phyloP scores from a whole-genome alignment of 495 filamentous ascomycete genomes.

The Xylaria nigripes region DNA sequence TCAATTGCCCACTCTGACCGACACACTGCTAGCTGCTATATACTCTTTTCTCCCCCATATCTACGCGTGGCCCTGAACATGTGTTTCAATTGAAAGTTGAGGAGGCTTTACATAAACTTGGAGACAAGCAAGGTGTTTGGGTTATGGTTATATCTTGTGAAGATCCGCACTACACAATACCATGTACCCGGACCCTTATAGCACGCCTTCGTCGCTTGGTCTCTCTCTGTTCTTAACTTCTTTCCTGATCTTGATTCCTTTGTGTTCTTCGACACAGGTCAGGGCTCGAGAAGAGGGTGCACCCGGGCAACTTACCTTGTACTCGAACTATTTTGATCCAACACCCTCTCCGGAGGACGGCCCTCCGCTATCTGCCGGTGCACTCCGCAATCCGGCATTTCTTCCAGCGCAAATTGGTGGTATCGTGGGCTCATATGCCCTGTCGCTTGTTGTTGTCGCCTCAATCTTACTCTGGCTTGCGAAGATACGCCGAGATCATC shows the following conservation, averaged over 20 bases:
- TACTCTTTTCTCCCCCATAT: constrained; percentile 36
- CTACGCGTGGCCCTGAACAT: constrained; percentile 25
- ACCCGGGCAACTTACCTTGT: constrained; percentile 13
- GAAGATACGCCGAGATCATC: constrained; percentile 34
- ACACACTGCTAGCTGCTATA: constrained; percentile 43
- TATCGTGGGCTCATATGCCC: constrained; percentile 70
- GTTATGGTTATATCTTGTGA: constrained; percentile 24
- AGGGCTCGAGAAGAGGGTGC: constrained; percentile 13
- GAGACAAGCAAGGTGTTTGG: constrained; percentile 18
- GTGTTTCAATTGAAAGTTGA: constrained; percentile 37
- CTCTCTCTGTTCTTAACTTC: constrained; percentile 19
- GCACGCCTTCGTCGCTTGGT: constrained; percentile 19
- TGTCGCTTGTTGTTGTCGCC: constrained; percentile 62
- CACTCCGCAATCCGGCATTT: constrained; percentile 49
- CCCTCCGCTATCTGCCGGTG: constrained; percentile 45
- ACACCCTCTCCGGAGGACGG: constrained; percentile 52
- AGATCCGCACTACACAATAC: constrained; percentile 25
- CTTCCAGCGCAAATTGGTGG: constrained; percentile 70
- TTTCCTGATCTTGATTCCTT: constrained; percentile 28
- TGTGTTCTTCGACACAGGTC: constrained; percentile 28
- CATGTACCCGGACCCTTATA: constrained; percentile 28
- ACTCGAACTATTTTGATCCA: constrained; percentile 47
- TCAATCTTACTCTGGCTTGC: constrained; percentile 50
- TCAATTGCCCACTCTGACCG: constrained; percentile 20
- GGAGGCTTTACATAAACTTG: constrained; percentile 29